Evolutionary conservation across 208 protist species (phyloP).

Genomic region (Trypanosoma congolense): DNA sequence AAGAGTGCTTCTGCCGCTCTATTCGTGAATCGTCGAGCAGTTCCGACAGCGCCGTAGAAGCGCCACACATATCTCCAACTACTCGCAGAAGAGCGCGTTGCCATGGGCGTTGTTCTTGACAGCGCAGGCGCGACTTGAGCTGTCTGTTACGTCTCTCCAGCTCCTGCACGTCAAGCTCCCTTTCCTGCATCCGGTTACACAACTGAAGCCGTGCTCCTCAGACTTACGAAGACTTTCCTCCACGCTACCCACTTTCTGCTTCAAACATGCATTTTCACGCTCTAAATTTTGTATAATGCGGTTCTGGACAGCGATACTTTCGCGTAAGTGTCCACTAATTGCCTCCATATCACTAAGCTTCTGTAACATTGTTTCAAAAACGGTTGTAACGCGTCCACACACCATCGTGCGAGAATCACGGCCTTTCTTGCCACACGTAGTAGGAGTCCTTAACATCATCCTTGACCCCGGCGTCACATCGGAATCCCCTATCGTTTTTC

Average conservation of each 20-base stretch:
- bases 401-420: neutral
- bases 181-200: conserved; percentile 74
- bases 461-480: neutral
- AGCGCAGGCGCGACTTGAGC: conserved; percentile 76
- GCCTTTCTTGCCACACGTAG: neutral
- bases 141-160: conserved; percentile 49
- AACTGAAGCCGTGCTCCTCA: conserved; percentile 60
- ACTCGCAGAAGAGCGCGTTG: conserved; percentile 68
- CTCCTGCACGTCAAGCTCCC: conserved; percentile 51
- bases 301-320: conserved; percentile 70
- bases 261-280: conserved; percentile 46
- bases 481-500: too few relatives aligned
- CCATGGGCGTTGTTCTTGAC: conserved; percentile 76
- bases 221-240: conserved; percentile 47
- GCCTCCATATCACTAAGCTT: conserved; percentile 75
- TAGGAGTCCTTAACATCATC: conserved; percentile 5
- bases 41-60: conserved; percentile 59
- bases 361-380: conserved; percentile 69
- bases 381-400: conserved; percentile 12
- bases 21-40: conserved; percentile 44
- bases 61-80: conserved; percentile 62
- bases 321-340: conserved; percentile 67
- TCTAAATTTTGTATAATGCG: conserved; percentile 56
- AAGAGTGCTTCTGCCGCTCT: conserved; percentile 2
- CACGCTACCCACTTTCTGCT: conserved; percentile 43